These are phyloP conservation scores for Fusarium heterosporum DNA, from an alignment of 2,329 filamentous ascomycete genomes.

Conservation along the genomic window DNA sequence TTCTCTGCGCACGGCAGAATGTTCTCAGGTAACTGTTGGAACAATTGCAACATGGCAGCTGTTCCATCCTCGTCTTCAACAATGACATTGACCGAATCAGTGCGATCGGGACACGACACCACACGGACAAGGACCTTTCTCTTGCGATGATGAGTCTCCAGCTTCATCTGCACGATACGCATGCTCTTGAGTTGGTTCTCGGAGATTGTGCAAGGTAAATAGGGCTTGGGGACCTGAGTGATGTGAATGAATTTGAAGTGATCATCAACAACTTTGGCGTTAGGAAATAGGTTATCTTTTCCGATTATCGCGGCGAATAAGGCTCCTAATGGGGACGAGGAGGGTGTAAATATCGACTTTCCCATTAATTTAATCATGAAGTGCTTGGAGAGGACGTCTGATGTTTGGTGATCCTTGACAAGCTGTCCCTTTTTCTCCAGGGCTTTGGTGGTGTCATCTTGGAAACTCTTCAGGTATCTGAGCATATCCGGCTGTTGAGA, in stretches of 20 bases:
- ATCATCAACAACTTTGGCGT: background rate
- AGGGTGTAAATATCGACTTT: background rate
- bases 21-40: background rate
- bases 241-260: background rate
- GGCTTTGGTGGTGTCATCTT: background rate
- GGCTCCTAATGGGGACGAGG: background rate
- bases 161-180: background rate
- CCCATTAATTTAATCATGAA: background rate
- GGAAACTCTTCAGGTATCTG: background rate
- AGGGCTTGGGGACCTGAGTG: background rate
- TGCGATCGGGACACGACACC: background rate
- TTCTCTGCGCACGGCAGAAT: background rate
- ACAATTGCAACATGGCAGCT: background rate
- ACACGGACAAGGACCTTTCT: background rate
- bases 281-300: background rate
- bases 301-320: background rate
- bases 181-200: constrained; percentile 7
- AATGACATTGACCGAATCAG: background rate
- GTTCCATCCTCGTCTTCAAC: background rate
- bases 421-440: constrained; percentile 6
- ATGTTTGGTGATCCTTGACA: constrained; percentile 4
- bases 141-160: background rate
- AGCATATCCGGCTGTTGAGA: background rate
- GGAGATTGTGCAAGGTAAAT: background rate
- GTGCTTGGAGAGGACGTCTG: accelerated